Conservation (phyloP, 805 yeast genomes). For the Saccharomycopsis selenospora region DNA sequence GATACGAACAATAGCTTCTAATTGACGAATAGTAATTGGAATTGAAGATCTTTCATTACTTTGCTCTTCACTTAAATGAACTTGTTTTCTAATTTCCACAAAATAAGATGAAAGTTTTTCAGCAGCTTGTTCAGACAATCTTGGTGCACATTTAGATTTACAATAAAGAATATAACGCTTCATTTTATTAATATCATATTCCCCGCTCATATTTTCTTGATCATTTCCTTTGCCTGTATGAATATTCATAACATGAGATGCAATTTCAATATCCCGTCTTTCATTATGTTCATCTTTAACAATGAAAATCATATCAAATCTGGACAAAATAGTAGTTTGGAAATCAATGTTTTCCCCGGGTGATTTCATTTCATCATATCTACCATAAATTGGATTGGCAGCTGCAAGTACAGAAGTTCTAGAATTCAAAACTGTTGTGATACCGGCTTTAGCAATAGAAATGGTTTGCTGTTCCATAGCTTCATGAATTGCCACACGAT, state of each 20-base stretch:
- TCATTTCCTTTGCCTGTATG: slow-evolving; percentile 68
- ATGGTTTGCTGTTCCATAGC: slow-evolving; percentile 99
- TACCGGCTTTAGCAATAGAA: slow-evolving; percentile 98
- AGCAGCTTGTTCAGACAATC: slow-evolving; percentile 81
- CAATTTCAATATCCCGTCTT: slow-evolving; percentile 78
- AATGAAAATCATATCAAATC: slow-evolving; percentile 97
- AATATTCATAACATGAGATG: slow-evolving; percentile 89
- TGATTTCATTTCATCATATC: slow-evolving; percentile 91
- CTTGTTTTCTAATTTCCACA: slow-evolving; percentile 78
- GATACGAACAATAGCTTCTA: slow-evolving; percentile 94
- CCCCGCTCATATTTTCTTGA: slow-evolving; percentile 56
- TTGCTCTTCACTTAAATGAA: slow-evolving; percentile 72
- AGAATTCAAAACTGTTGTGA: slow-evolving; percentile 91
- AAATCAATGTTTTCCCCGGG: slow-evolving; percentile 98
- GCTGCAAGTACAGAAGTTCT: slow-evolving; percentile 96
- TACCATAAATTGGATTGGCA: slow-evolving; percentile 94
- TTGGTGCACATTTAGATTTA: slow-evolving; percentile 85
- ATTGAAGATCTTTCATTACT: slow-evolving; percentile 88
- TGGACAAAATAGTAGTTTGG: slow-evolving; percentile 91
- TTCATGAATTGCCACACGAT: slow-evolving; percentile 97
- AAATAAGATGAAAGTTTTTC: slow-evolving; percentile 88
- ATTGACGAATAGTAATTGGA: slow-evolving; percentile 95
- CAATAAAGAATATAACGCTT: slow-evolving; percentile 88
- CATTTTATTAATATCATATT: slow-evolving; percentile 85
- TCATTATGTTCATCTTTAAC: slow-evolving; percentile 93